Percentiles rank a stretch among this genome's conserved stretches.
These are phyloP conservation scores for Sphenostylis stenocarpa DNA, from an alignment of 306 rosid genomes.

Conservation along the genomic window DNA sequence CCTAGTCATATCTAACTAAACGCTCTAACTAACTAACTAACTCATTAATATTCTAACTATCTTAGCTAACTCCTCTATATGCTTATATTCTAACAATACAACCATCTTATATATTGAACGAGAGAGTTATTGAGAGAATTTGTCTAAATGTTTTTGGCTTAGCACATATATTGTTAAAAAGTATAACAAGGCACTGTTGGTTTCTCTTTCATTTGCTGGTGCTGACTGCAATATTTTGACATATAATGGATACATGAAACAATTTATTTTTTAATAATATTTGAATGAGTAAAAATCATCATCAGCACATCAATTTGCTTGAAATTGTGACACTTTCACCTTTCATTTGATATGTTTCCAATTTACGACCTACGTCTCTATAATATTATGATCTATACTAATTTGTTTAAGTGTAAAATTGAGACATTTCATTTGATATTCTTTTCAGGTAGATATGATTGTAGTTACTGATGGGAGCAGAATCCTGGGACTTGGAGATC, in stretches of 20 bases:
- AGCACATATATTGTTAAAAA: background rate
- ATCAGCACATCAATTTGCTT: background rate
- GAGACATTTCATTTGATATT: constrained; percentile 23
- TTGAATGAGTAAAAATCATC: background rate
- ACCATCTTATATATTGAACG: background rate
- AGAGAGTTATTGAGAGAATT: background rate
- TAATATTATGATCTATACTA: background rate
- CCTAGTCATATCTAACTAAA: too few species aligned
- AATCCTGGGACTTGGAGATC: constrained; percentile 98
- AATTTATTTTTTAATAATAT: background rate
- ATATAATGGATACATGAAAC: background rate
- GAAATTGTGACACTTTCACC: background rate
- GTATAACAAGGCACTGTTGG: background rate
- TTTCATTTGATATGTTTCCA: background rate
- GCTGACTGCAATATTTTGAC: background rate
- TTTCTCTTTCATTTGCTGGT: background rate
- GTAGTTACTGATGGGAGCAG: constrained; percentile 99
- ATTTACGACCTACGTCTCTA: background rate
- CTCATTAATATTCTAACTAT: too few species aligned
- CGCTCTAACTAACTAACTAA: too few species aligned
- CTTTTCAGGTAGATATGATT: constrained; percentile 97
- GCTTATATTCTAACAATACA: too few species aligned
- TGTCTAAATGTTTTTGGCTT: background rate
- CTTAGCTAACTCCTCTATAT: too few species aligned
- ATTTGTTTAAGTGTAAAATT: constrained; percentile 20